Evolutionary conservation across 371 early-diverging fungal genomes (phyloP), one percentile per base, ranked within the genome.

Genomic region (Saksenaea oblongispora): DNA sequence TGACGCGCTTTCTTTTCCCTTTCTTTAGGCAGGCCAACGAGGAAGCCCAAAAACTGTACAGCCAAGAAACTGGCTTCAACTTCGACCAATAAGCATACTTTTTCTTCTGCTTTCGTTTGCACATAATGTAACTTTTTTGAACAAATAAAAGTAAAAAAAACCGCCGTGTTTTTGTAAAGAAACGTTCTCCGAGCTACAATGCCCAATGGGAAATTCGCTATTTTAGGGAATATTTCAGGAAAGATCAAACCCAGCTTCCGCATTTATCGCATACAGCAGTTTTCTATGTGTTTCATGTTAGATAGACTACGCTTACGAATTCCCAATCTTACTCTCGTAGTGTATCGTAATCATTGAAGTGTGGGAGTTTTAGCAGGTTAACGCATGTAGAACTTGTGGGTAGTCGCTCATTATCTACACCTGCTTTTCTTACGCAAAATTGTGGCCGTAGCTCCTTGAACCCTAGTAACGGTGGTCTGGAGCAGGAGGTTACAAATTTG

Each of bases 331-430:
- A 85, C 82, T 81, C 72, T 71, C 75, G 80, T 65, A 93, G 69
- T 10, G 78, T 72, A 9, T 76, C 71, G 56, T 83, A 73, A 17
- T 70, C 82, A 35, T 82, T 82, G 70, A 92, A 98, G 13, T 83
- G 78, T 0, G 98, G 98, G 24, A 98, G 75, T 72, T 97, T 97
- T 35, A 98, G 76, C 54, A 97, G 76, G 72, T 98, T 98, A 63
- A 98, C 92, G 70, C 98, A 98, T 0, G 98, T 98, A 24, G 91
- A 89, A 35, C 92, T 88, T n/a, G 92, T 91, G 2, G 94, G 94
- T 62, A 93, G 67, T 34, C 92, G 76, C 9, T 76, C 74, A 58
- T 84, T 76, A 35, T 82, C 83, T 1, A 56, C 65, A 5, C 89
- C 94, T 0, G 90, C 90, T 62, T 84, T 80, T 34, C 92, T 81